Base-by-base conservation (phyloP, 495 filamentous ascomycete genomes). In the Margaritispora aquatica region DNA sequence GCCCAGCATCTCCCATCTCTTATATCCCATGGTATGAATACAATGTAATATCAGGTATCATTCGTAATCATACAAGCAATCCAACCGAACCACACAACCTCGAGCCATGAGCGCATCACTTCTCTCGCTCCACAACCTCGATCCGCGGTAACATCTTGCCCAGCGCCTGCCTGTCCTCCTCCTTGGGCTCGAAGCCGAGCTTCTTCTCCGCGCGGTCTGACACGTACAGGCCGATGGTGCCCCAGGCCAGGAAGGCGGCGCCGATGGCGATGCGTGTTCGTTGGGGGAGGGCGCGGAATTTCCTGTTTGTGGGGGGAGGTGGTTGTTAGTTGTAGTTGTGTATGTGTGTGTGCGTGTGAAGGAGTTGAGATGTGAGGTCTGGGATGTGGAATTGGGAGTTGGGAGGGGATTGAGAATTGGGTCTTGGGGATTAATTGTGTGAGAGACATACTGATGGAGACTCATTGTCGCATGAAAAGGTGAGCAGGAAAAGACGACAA, bases 181-280 rank as follows among this genome's bases (percentile, higher is more conserved):
- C 76, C 15, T 75, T 81, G n/a, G 88, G 73, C 46, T 77, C 75
- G 65, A 88, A 75, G 1, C 84, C 84, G 57, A 89, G 72, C 13
- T 76, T 79, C 60, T 77, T 73, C 69, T 89, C 88, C 1, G 83
- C 52, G 2, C 31, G 20, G 8, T 54, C 52, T 7, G 52, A 31
- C 20, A 54, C 66, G 62, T 75, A 54, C 13, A 54, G 52, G 15
- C 52, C 52, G 15, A 41, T 36, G 1, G 52, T 41, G 29, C 52
- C 52, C 52, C 52, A 54, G 15, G 52, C 31, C 2, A 90, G 84
- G 36, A 87, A 69, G 62, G 84, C 84, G 54, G 82, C 57, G 53
- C 88, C 87, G 68, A 89, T 74, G 26, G 85, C 65, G 53, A 85
- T 72, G 48, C 86, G 81, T 5, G 85, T 85, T 63, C 80, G 79